Evolutionary conservation across 2,329 filamentous ascomycete species (phyloP).

Genomic region (Verticillium isaacii): DNA sequence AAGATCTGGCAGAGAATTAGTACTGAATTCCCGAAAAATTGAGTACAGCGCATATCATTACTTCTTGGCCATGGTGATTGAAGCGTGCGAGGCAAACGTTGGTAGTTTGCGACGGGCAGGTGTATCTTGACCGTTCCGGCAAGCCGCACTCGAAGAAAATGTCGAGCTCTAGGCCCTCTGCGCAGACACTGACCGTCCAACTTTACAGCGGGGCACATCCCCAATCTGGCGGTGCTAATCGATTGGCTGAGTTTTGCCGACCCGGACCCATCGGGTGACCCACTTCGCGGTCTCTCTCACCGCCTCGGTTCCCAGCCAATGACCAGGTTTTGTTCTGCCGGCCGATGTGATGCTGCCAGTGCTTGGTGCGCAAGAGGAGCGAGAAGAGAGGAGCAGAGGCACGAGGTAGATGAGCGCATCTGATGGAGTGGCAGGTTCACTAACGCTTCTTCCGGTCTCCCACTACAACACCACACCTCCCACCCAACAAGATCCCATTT

Average conservation of each 20-base stretch:
- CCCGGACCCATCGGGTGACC: conserved; percentile 5
- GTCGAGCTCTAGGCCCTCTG: background rate
- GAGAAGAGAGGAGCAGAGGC: conserved; percentile 11
- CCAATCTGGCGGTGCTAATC: background rate
- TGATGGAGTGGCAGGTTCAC: conserved; percentile 13
- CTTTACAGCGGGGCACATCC: conserved; percentile 12
- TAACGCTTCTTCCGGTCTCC: conserved; percentile 13
- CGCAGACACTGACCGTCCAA: background rate
- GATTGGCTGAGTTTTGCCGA: conserved; percentile 5
- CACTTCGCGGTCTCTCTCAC: conserved; percentile 12
- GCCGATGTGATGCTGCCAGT: conserved; percentile 7
- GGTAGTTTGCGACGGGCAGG: conserved; percentile 1
- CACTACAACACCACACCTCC: conserved; percentile 5
- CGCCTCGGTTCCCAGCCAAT: conserved; percentile 9
- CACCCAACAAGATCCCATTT: background rate
- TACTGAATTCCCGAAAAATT: background rate
- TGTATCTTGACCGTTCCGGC: background rate
- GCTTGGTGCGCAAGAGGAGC: conserved; percentile 10
- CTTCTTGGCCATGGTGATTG: conserved; percentile 13
- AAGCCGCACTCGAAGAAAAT: background rate
- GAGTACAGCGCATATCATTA: background rate
- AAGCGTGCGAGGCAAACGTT: background rate
- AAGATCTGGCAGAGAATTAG: conserved; percentile 9
- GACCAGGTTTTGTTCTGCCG: conserved; percentile 13
- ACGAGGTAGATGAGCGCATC: conserved; percentile 14